phyloP scores from a whole-genome alignment of 768 basidiomycete genomes.

The Auricularia auricula-judae region DNA sequence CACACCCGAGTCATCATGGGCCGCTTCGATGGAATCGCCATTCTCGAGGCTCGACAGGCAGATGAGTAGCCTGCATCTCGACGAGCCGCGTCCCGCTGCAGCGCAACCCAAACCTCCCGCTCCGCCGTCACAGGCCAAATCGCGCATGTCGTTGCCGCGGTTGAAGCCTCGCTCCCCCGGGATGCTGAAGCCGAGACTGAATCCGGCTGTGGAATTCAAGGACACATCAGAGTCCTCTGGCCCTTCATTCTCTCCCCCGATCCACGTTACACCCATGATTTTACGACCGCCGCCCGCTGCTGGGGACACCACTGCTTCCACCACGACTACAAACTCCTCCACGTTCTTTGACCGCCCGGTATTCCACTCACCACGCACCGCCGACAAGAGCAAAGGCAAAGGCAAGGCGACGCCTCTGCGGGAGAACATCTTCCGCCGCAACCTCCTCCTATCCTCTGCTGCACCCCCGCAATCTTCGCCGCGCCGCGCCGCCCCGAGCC shows the following conservation, averaged over 20 bases:
- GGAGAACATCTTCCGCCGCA: conserved; percentile 41
- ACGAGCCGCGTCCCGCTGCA: conserved; percentile 20
- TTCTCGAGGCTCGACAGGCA: conserved; percentile 56
- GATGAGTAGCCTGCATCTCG: conserved; percentile 41
- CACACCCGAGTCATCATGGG: conserved; percentile 52
- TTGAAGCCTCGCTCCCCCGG: not conserved
- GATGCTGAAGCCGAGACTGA: not conserved
- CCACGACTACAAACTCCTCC: not conserved
- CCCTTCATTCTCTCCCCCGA: conserved; percentile 12
- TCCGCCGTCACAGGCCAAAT: not conserved
- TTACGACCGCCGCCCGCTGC: conserved; percentile 11
- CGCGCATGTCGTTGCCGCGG: not conserved
- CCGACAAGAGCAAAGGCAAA: conserved; percentile 36
- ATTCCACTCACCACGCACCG: not conserved
- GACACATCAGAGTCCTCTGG: not conserved
- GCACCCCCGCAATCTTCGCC: conserved; percentile 32
- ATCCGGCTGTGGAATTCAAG: conserved; percentile 13
- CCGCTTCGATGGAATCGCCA: conserved; percentile 63
- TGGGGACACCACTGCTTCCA: conserved; percentile 8
- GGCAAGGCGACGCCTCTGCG: conserved; percentile 31
- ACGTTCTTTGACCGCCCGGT: not conserved
- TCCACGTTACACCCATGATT: conserved; percentile 4
- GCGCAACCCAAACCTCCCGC: not conserved
- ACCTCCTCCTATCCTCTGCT: conserved; percentile 27
- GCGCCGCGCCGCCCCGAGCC: conserved; percentile 44